Evolutionary conservation across 805 yeast genomes (phyloP).

Genomic region (Yarrowia sp.): DNA sequence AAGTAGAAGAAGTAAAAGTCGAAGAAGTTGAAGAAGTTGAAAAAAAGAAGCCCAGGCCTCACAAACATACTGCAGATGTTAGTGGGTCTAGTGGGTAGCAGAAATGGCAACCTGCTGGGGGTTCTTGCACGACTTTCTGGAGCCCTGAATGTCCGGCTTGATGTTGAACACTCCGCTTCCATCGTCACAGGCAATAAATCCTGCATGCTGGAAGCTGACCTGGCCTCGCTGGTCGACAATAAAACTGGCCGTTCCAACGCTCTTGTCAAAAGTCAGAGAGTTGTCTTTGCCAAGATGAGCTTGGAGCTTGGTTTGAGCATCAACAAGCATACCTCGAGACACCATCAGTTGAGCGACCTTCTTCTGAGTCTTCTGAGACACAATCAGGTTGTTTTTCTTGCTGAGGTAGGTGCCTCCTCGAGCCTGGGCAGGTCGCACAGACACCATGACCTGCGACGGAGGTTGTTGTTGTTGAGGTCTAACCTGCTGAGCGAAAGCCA

Average conservation of each 20-base stretch:
- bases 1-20: too few relatives aligned
- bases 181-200: conserved; percentile 4
- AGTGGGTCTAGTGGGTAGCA: neutral
- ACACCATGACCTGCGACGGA: neutral
- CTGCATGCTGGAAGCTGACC: neutral
- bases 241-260: neutral
- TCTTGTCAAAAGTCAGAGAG: neutral
- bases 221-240: neutral
- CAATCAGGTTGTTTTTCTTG: conserved; percentile 5
- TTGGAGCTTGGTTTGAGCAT: neutral
- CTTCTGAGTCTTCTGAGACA: conserved; percentile 9
- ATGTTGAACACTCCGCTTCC: neutral
- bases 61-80: neutral
- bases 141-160: neutral
- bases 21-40: neutral
- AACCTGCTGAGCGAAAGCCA: neutral
- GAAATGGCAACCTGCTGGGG: neutral
- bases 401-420: neutral
- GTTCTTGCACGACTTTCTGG: conserved; percentile 1
- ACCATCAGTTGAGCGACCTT: neutral
- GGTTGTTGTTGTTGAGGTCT: neutral
- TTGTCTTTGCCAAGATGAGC: conserved; percentile 5
- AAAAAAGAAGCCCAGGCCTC: neutral
- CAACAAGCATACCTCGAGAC: neutral
- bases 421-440: neutral